Evolutionary conservation across 176 grass and related monocot genomes (phyloP).

Genomic region (Avena atlantica): DNA sequence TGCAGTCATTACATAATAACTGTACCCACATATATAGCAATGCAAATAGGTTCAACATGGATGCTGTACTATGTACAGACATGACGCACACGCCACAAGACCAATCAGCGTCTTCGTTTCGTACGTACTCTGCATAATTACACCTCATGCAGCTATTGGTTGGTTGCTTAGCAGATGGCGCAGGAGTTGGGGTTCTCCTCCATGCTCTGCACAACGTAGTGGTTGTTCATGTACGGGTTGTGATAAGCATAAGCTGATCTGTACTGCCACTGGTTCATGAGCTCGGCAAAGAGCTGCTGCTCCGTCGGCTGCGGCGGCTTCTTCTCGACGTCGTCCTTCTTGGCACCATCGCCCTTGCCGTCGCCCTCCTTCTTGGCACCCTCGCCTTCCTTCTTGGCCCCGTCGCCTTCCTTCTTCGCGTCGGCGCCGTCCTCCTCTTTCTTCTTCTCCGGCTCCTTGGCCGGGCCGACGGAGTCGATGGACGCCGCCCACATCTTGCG

Average conservation of each 20-base stretch:
- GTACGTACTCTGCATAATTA: background rate
- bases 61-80: too few species aligned
- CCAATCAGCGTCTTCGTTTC: background rate
- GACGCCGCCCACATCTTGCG: slow-evolving; percentile 67
- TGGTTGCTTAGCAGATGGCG: slow-evolving; percentile 53
- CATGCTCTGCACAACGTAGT: slow-evolving; percentile 72
- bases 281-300: slow-evolving; percentile 54
- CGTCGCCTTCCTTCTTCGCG: slow-evolving; percentile 39
- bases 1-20: too few species aligned
- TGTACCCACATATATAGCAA: too few species aligned
- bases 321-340: slow-evolving; percentile 48
- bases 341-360: slow-evolving; percentile 22
- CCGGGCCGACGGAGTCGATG: slow-evolving; percentile 65
- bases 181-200: slow-evolving; percentile 96
- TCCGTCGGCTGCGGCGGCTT: slow-evolving; percentile 27
- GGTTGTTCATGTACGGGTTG: slow-evolving; percentile 39
- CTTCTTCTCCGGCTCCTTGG: slow-evolving; percentile 77
- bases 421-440: slow-evolving; percentile 35
- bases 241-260: slow-evolving; percentile 31
- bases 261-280: slow-evolving; percentile 59
- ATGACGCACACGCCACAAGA: background rate
- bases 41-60: too few species aligned
- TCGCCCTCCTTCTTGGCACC: slow-evolving; percentile 17
- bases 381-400: slow-evolving; percentile 33
- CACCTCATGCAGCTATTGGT: background rate